Percentiles rank a stretch among this genome's conserved stretches.
These are phyloP conservation scores for Ceraceosorus guamensis DNA, from an alignment of 1,284 basidiomycete genomes.

Conservation along the genomic window DNA sequence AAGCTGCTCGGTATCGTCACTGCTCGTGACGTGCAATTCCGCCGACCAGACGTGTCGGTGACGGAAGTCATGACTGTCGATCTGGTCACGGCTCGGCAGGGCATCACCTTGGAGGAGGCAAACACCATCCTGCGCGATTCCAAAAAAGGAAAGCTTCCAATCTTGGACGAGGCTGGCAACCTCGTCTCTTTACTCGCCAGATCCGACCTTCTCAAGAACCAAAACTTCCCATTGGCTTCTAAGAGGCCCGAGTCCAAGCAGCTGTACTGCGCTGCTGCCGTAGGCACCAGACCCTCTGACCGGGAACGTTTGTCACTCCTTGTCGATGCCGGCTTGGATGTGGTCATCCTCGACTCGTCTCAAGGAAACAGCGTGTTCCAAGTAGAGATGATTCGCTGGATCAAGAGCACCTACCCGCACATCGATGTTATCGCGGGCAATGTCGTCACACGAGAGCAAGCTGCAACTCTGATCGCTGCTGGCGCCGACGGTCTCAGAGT, in stretches of 20 bases:
- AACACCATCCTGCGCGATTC: slow-evolving; percentile 91
- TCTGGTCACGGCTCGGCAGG: slow-evolving; percentile 41
- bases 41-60: slow-evolving; percentile 62
- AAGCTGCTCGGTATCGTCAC: slow-evolving; percentile 96
- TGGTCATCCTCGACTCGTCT: slow-evolving; percentile 89
- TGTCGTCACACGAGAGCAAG: slow-evolving; percentile 95
- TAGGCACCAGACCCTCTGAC: slow-evolving; percentile 87
- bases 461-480: slow-evolving; percentile 83
- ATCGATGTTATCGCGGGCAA: slow-evolving; percentile 92
- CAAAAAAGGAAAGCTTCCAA: slow-evolving; percentile 90
- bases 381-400: slow-evolving; percentile 90
- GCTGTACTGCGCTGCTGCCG: slow-evolving; percentile 91
- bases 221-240: slow-evolving; percentile 89
- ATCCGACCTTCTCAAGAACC: slow-evolving; percentile 95
- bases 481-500: slow-evolving; percentile 90
- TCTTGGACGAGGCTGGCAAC: slow-evolving; percentile 38
- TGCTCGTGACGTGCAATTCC: slow-evolving; percentile 92
- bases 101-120: slow-evolving; percentile 67
- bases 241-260: slow-evolving; percentile 90
- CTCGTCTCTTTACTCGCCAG: slow-evolving; percentile 53
- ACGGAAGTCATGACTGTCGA: slow-evolving; percentile 76
- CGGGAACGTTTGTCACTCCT: slow-evolving; percentile 75
- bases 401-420: slow-evolving; percentile 68
- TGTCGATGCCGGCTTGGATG: slow-evolving; percentile 89
- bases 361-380: slow-evolving; percentile 95